Evolutionary conservation across 805 yeast genomes (phyloP).

Genomic region (Komagataella populi): DNA sequence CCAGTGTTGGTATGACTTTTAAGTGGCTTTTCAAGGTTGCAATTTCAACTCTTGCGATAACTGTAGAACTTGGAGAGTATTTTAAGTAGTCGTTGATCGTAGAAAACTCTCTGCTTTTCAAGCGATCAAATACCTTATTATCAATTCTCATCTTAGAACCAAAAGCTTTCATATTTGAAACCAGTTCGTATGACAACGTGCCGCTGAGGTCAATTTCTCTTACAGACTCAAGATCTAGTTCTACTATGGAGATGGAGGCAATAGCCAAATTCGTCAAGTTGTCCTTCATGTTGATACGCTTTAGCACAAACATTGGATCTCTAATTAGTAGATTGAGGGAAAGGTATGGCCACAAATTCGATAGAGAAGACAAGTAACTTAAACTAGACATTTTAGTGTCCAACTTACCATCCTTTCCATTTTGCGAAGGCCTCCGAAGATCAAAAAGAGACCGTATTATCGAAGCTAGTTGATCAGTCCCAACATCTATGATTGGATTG

Average conservation of each 20-base stretch:
- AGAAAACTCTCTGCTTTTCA: neutral
- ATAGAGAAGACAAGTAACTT: neutral
- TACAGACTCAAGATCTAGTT: neutral
- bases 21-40: neutral
- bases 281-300: conserved; percentile 3
- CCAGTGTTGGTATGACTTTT: neutral
- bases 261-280: neutral
- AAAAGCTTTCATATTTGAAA: neutral
- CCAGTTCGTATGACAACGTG: neutral
- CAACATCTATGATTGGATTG: conserved; percentile 6
- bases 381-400: neutral
- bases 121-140: neutral
- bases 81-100: neutral
- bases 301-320: conserved; percentile 14
- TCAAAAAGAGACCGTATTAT: conserved; percentile 2
- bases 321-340: conserved; percentile 12
- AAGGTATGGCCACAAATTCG: conserved; percentile 9
- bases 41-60: neutral
- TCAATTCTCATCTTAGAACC: neutral
- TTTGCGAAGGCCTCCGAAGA: neutral
- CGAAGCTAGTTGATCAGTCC: conserved; percentile 5
- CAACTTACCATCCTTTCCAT: neutral
- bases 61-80: neutral
- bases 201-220: neutral
- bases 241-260: neutral